Conservation (phyloP, 805 yeast genomes). For the Saccharomycopsis fermentans region DNA sequence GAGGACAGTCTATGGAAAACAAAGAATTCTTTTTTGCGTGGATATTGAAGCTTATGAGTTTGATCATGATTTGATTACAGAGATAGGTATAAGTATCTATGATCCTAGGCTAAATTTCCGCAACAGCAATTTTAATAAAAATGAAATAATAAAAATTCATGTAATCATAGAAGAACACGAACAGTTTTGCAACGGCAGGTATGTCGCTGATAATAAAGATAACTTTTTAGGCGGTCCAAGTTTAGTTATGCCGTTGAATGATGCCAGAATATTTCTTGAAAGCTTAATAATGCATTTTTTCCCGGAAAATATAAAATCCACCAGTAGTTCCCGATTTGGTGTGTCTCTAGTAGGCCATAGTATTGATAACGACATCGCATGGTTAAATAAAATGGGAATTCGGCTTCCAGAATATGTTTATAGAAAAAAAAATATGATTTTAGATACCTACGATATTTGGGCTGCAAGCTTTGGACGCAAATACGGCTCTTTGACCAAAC, state of each 20-base stretch:
- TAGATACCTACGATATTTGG: conserved; percentile 44
- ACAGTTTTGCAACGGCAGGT: conserved; percentile 38
- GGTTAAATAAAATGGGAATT: conserved; percentile 40
- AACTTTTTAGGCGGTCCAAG: conserved; percentile 44
- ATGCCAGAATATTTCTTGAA: conserved; percentile 33
- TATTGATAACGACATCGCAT: conserved; percentile 41
- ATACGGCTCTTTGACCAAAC: conserved; percentile 36
- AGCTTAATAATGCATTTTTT: conserved; percentile 36
- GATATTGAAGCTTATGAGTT: conserved; percentile 52
- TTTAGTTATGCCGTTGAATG: conserved; percentile 28
- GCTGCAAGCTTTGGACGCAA: conserved; percentile 30
- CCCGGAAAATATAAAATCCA: conserved; percentile 22
- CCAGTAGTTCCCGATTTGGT: conserved; percentile 23
- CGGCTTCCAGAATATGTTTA: conserved; percentile 29
- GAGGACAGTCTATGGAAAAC: conserved; percentile 17
- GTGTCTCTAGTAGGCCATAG: conserved; percentile 49
- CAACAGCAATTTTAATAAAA: conserved; percentile 29
- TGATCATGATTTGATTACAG: conserved; percentile 36
- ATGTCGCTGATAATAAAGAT: conserved; percentile 43
- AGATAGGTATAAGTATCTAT: conserved; percentile 46
- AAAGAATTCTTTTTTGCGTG: conserved; percentile 33
- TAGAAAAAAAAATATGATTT: conserved; percentile 13
- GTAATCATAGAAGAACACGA: conserved; percentile 36
- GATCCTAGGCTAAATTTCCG: conserved; percentile 39
- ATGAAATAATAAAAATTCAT: conserved; percentile 41